Base-by-base conservation (phyloP, 305 asterid genomes). In the Plantago coronopus region DNA sequence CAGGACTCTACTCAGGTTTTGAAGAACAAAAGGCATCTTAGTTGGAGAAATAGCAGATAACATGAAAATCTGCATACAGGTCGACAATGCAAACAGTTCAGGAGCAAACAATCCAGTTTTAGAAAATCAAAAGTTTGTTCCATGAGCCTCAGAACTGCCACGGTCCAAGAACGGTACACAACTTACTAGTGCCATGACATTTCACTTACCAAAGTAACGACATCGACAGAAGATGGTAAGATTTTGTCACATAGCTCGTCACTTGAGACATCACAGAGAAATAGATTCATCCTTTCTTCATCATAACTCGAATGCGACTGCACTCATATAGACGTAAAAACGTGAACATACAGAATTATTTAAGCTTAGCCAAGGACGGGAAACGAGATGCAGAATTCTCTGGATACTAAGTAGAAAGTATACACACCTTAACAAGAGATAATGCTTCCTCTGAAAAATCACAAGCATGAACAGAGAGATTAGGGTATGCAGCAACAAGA, bases 31-130 rank as follows among this genome's bases (percentile, higher is more conserved):
- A 42, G 81, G 79, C 95, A 89, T 82, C 80, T 84, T 84, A 51
- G 64, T 66, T 13, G 95, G 97, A 69, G 95, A 77, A 76, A 86
- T 84, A 73, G 95, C 95, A 76, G 95, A 89, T 72, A 89, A 69
- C 76, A 74, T 82, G 82, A 86, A 89, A 64, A 89, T 74, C 97
- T 89, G 84, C 72, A 68, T 47, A 48, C 46, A 27, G 42, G 66
- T 76, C 67, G 74, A 68, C 61, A 59, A 74, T 65, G 54, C 61
- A 46, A 34, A 18, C 64, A 54, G 65, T 38, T 64, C 72, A 59
- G 34, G 55, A 45, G 58, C 60, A 59, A 53, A 63, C 47, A 31
- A 48, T 6, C 14, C 50, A 57, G 9, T 51, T 56, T 43, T 27
- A 66, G 62, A 59, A 49, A 64, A 18, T 49, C 51, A 20, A 48